Evolutionary conservation across 495 filamentous ascomycete genomes (phyloP), one percentile per base, ranked within the genome.

Genomic region (Neurospora sp.): DNA sequence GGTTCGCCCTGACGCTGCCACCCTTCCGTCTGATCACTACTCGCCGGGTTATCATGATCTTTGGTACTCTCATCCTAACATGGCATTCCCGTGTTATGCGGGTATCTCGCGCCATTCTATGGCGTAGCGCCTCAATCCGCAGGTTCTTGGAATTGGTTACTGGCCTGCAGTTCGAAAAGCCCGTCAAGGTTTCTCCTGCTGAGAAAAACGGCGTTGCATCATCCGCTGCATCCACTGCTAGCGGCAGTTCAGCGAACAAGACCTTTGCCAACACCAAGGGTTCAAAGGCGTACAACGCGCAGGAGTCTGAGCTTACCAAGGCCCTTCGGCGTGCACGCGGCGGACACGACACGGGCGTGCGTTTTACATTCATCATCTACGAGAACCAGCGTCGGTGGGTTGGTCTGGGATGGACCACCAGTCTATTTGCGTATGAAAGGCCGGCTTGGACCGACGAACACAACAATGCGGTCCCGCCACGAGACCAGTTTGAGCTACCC

Each of bases 341-440:
- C 4, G 78, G 77, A 16, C 81, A 90, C 42, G 88, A 90, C 23
- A 85, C 92, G 0, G 94, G 94, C 11, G 92, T 99, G 5, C 90
- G 92, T 11, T 98, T 99, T 79, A 98, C 96, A 0, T 99, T 99
- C 75, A 92, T 94, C 70, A 86, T 98, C 3, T 98, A 92, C 77
- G 96, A 99, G 79, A 99, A 99, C 75, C 95, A 99, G 81, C 90
- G 96, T 35, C 89, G 96, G 46, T 99, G 96, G 96, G 81, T 98
- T 14, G 96, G 94, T 3, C 85, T 98, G 23, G 96, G 96, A 4
- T 99, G 96, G 96, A 98, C 96, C 0, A 90, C 90, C 14, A 96
- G 91, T 7, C 82, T 98, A 41, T 92, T 99, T 75, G 89, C 93
- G 0, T 93, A 97, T 75, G 96, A 99, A 78, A 88, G 96, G 40